Evolutionary conservation across 805 yeast genomes (phyloP), one percentile per base, ranked within the genome.

Genomic region (Wickerhamomyces mucosus): DNA sequence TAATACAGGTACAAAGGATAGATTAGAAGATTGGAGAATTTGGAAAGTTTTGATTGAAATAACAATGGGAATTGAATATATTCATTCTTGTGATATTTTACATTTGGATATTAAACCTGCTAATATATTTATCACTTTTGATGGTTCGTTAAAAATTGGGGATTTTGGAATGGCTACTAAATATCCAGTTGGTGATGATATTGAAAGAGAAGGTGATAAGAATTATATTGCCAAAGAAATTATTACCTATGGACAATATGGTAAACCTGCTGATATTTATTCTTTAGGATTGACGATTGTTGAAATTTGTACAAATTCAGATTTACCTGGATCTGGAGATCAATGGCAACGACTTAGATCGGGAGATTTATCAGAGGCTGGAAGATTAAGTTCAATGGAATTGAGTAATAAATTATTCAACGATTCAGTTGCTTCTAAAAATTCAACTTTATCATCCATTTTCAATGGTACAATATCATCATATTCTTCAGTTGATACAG

Each of bases 161-260:
- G 98, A 92, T 58, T 92, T 92, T 62, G 98, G 98, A 7, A 74
- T 92, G 66, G 95, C 96, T 6, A 72, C 95, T 3, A 74, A 72
- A 42, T 61, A 75, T 32, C 97, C 97, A 0, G 75, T 77, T 14
- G 72, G 72, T 29, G 67, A 51, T 20, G 47, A 47, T 4, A 78
- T 84, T 46, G 98, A 92, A 56, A 72, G 95, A 43, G 98, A 92
- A 58, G 98, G 98, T 18, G 98, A 92, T 56, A 67, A 97, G 32
- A 95, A 89, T 53, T 92, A 92, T 56, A 92, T 92, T 57, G 97
- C 98, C 0, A 98, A 98, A 2, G 98, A 92, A 54, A 77, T 92
- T 16, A 77, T 92, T 33, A 74, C 86, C 21, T 74, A 70, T 27
- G 86, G 84, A 51, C 69, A 72, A 27, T 92, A 92, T 51, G 86